phyloP scores from a whole-genome alignment of 2,329 filamentous ascomycete genomes.

The Hawksworthiomyces lignivorus region DNA sequence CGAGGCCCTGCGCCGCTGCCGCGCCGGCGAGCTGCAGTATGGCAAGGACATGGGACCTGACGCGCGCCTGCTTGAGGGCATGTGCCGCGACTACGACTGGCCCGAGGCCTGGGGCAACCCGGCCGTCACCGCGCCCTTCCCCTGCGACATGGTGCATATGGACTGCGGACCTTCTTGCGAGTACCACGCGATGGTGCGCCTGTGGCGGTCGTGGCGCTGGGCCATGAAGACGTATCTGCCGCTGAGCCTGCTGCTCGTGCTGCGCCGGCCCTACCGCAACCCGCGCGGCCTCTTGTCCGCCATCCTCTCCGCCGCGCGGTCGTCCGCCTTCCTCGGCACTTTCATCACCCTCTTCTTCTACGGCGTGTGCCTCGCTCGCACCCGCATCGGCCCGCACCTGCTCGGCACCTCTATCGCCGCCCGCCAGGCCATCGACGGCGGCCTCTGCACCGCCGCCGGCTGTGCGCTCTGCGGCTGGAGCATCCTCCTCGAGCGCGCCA shows the following conservation, averaged over 20 bases:
- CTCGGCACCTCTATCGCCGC: constrained; percentile 44
- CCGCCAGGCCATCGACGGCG: constrained; percentile 48
- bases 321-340: constrained; percentile 67
- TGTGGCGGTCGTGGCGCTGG: constrained; percentile 63
- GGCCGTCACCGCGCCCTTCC: constrained; percentile 59
- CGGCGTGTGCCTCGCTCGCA: constrained; percentile 70
- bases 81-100: constrained; percentile 65
- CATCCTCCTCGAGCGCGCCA: constrained; percentile 61
- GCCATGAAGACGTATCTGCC: constrained; percentile 71
- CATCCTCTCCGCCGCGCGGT: constrained; percentile 51
- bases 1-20: constrained; percentile 61
- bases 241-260: constrained; percentile 58
- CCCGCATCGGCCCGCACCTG: constrained; percentile 61
- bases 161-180: constrained; percentile 67
- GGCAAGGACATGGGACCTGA: constrained; percentile 61
- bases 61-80: constrained; percentile 56
- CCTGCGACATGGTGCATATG: constrained; percentile 81
- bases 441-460: constrained; percentile 62
- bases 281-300: constrained; percentile 8
- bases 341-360: constrained; percentile 82
- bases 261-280: constrained; percentile 39
- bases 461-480: constrained; percentile 77
- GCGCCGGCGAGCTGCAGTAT: constrained; percentile 58
- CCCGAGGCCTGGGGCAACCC: constrained; percentile 70
- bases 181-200: constrained; percentile 60